Evolutionary conservation across 805 yeast species (phyloP).

Genomic region (Blastobotrys muscicola): DNA sequence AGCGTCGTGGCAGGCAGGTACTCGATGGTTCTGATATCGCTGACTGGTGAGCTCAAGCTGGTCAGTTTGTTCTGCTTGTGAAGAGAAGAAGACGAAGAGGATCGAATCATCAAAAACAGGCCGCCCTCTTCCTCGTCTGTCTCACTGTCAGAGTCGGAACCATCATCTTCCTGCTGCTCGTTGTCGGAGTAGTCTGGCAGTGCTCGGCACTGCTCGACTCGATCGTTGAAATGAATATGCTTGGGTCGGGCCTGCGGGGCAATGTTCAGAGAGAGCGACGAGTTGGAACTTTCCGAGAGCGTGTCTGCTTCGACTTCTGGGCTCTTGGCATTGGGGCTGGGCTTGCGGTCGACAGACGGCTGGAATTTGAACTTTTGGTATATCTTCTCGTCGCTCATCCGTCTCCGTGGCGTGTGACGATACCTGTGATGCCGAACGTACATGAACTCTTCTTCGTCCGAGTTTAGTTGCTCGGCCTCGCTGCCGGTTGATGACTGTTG

Average conservation of each 20-base stretch:
- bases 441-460: conserved; percentile 10
- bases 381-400: conserved; percentile 14
- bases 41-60: conserved; percentile 1
- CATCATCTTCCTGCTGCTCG: conserved; percentile 10
- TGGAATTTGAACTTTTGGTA: no score
- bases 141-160: conserved; percentile 33
- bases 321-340: background rate
- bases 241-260: background rate
- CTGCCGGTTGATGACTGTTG: background rate
- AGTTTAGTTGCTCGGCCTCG: conserved; percentile 9
- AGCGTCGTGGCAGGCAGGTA: conserved; percentile 78
- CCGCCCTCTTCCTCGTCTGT: conserved; percentile 62
- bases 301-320: conserved; percentile 1
- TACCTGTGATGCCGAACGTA: conserved; percentile 33
- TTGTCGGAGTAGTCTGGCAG: conserved; percentile 25
- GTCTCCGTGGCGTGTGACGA: conserved; percentile 24
- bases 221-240: conserved; percentile 86
- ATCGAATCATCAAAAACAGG: conserved; percentile 47
- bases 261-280: conserved; percentile 1
- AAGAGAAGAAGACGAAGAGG: conserved; percentile 26
- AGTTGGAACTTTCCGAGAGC: background rate
- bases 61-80: conserved; percentile 9
- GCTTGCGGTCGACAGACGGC: conserved; percentile 3
- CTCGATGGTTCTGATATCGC: conserved; percentile 48
- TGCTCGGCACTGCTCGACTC: conserved; percentile 91